These are phyloP conservation scores for Dothideomycetes sp. DNA, from an alignment of 2,329 filamentous ascomycete genomes.

Conservation along the genomic window DNA sequence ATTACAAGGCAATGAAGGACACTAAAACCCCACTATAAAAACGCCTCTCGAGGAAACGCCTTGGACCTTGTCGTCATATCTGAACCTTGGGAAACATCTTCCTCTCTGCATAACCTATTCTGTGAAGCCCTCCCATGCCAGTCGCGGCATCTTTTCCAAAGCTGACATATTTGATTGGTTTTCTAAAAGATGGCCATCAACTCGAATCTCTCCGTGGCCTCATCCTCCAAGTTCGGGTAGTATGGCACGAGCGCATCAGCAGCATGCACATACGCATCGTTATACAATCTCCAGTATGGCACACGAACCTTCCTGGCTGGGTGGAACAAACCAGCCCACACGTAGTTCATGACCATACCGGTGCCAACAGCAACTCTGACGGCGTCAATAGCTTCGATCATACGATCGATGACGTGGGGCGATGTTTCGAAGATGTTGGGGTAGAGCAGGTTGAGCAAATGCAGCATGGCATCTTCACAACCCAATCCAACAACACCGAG, in stretches of 20 bases:
- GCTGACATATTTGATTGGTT: no score
- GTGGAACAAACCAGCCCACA: conserved; percentile 96
- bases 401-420: conserved; percentile 95
- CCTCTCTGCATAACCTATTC: no score
- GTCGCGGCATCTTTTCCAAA: no score
- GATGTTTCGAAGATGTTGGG: conserved; percentile 97
- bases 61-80: no score
- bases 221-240: conserved; percentile 79
- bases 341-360: conserved; percentile 91
- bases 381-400: conserved; percentile 94
- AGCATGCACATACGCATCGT: conserved; percentile 88
- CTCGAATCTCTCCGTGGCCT: conserved; percentile 69
- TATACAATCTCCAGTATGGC: conserved; percentile 95
- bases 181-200: conserved; percentile 34
- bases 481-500: conserved; percentile 95
- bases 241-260: conserved; percentile 95
- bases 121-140: no score
- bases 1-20: no score
- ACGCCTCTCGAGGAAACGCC: no score
- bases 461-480: conserved; percentile 97
- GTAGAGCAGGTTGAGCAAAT: conserved; percentile 90
- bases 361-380: conserved; percentile 89
- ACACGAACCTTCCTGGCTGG: conserved; percentile 87
- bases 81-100: no score
- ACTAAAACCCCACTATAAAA: no score